These are phyloP conservation scores for Rhododendron ferrugineum DNA, from an alignment of 148 eudicot species.

Conservation along the genomic window DNA sequence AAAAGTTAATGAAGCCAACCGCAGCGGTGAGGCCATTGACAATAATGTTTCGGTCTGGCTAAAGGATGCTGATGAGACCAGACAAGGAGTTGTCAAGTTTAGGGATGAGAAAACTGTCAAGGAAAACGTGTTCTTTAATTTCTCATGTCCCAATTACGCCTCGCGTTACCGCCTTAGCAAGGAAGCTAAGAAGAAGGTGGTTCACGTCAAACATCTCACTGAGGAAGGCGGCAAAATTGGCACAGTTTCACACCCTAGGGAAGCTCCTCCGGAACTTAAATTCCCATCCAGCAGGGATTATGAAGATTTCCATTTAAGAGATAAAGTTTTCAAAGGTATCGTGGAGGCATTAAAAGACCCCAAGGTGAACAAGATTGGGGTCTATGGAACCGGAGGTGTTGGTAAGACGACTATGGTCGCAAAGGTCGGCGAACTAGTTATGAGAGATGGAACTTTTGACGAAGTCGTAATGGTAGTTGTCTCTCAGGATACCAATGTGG, in stretches of 20 bases:
- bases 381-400: not conserved
- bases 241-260: not conserved
- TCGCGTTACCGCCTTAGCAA: not conserved
- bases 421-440: not conserved
- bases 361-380: not conserved
- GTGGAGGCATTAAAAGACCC: not conserved
- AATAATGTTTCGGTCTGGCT: not conserved
- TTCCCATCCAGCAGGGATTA: not conserved
- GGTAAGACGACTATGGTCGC: constrained; percentile 7
- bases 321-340: not conserved
- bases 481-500: too few relatives aligned
- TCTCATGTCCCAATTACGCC: not conserved
- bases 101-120: not conserved
- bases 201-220: not conserved
- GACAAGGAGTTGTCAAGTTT: not conserved
- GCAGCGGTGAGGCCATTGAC: not conserved
- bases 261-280: not conserved
- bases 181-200: not conserved
- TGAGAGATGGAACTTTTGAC: not conserved
- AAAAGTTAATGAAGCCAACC: not conserved
- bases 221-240: not conserved
- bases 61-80: not conserved
- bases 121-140: not conserved
- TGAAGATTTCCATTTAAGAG: not conserved
- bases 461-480: not conserved